A percentile compares a stretch with the other conserved stretches of the same genome.
Evolutionary conservation across 257 asterid genomes (phyloP).

Genomic region (Solanum neorickii): DNA sequence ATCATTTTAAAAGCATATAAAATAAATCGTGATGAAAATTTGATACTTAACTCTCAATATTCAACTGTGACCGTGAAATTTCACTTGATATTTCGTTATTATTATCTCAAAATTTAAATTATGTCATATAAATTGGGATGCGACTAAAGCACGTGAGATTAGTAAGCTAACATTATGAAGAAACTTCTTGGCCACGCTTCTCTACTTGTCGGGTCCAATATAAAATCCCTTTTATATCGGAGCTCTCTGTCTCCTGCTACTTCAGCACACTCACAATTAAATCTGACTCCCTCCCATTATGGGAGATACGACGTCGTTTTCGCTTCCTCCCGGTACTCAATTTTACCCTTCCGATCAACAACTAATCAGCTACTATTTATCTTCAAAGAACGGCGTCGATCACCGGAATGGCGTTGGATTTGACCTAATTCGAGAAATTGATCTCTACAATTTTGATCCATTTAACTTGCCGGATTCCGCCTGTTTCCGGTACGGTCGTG

Average conservation of each 20-base stretch:
- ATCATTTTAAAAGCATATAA: not conserved
- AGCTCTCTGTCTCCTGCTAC: not conserved
- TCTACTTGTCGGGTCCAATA: not conserved
- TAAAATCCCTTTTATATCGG: not conserved
- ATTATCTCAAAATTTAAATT: accelerated
- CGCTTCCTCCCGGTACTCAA: conserved; percentile 21
- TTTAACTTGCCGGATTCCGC: conserved; percentile 16
- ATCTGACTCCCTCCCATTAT: not conserved
- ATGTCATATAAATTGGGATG: accelerated
- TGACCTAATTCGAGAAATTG: conserved; percentile 22
- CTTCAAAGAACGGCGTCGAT: conserved; percentile 10
- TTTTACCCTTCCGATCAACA: conserved; percentile 33
- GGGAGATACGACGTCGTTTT: conserved; percentile 14
- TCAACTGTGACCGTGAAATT: not conserved
- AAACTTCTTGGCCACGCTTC: not conserved
- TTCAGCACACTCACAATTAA: not conserved
- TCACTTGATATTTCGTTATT: too few species aligned
- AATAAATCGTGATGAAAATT: not conserved
- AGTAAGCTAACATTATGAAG: not conserved
- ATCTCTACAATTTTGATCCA: conserved; percentile 24
- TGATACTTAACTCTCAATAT: not conserved
- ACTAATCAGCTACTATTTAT: conserved; percentile 22
- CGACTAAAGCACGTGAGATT: not conserved
- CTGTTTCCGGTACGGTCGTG: conserved; percentile 24
- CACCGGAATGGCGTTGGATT: not conserved